Base-by-base conservation (phyloP, 352 stramenopile species). In the Phytophthora tubulina region DNA sequence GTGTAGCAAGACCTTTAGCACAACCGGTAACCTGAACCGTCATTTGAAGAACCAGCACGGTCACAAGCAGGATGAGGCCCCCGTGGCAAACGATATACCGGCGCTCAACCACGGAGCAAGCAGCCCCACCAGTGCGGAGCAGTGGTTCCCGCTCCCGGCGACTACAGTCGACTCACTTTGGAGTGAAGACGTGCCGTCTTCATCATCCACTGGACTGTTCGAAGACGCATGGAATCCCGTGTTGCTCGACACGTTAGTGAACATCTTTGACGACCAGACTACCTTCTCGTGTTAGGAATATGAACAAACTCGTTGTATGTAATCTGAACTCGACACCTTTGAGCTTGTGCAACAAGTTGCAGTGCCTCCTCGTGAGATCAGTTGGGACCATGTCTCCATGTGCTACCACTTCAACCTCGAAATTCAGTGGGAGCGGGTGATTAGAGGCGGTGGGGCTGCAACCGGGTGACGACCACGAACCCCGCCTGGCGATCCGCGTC, bases 1-100 rank as follows among this genome's bases (percentile, higher is more conserved):
- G 8, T 84, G 77, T 53, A 67, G 75, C 51, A 84, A 84, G 58
- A 75, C 77, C 11, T 84, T 84, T 38, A 82, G 63, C 50, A 84
- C 77, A 11, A 76, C 77, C 0, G 77, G 77, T 21, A 84, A 84
- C 66, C 60, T 84, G 50, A 80, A 79, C 52, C 77, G 77, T 38
- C 77, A 84, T 46, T 63, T 79, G 38, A 80, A 80, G 50, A 81
- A 78, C 58, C 74, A 84, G 52, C 72, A 79, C 67, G 45, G 66
- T 9, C 59, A 72, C 51, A 51, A 63, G 50, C 58, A 67, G 39
- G 32, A 67, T 21, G 31, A 66, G 36, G 31, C 5, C 6, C 13
- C 51, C 35, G 54, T 41, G 10, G 31, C 60, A 39, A 41, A 27
- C 21, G 32, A 31, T 35, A 15, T 41, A 14, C 46, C 50, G 3